These are phyloP conservation scores for Fusarium heterosporum DNA, from an alignment of 2,329 filamentous ascomycete species.

Conservation along the genomic window DNA sequence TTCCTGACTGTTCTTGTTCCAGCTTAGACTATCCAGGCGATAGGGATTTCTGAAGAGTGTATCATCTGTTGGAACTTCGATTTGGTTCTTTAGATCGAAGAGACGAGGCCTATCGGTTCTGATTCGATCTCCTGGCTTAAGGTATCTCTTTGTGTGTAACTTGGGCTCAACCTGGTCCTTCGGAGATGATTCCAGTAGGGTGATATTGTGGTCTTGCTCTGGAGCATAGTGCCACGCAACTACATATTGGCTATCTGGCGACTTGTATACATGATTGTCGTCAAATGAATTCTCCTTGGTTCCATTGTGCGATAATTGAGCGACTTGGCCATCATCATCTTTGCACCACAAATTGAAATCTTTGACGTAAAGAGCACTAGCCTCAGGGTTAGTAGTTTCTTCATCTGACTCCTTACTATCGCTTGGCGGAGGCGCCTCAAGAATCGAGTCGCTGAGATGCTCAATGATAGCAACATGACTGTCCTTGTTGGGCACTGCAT, in stretches of 20 bases:
- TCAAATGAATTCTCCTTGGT: slow-evolving; percentile 36
- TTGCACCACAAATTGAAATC: slow-evolving; percentile 29
- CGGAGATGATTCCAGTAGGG: slow-evolving; percentile 45
- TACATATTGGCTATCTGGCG: slow-evolving; percentile 25
- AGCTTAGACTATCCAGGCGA: slow-evolving; percentile 36
- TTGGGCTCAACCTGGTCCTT: slow-evolving; percentile 47
- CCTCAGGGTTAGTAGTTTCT: not conserved
- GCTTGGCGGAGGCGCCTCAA: not conserved
- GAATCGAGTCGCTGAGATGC: slow-evolving; percentile 2
- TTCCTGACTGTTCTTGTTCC: slow-evolving; percentile 40
- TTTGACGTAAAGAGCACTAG: slow-evolving; percentile 1
- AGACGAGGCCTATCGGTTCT: slow-evolving; percentile 43
- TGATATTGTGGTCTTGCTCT: slow-evolving; percentile 28
- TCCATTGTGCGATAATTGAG: slow-evolving; percentile 37
- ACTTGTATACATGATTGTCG: slow-evolving; percentile 28
- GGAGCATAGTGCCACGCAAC: slow-evolving; percentile 45
- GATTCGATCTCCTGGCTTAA: slow-evolving; percentile 46
- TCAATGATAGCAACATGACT: slow-evolving; percentile 33
- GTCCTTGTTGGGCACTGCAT: slow-evolving; percentile 21
- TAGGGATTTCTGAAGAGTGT: slow-evolving; percentile 44
- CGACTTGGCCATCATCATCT: slow-evolving; percentile 4
- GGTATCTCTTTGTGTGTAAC: slow-evolving; percentile 36
- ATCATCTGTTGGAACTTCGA: slow-evolving; percentile 41
- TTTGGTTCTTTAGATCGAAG: slow-evolving; percentile 36
- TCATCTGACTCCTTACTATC: not conserved